These are phyloP conservation scores for Inosperma sp. DNA, from an alignment of 768 basidiomycete species.

Conservation along the genomic window DNA sequence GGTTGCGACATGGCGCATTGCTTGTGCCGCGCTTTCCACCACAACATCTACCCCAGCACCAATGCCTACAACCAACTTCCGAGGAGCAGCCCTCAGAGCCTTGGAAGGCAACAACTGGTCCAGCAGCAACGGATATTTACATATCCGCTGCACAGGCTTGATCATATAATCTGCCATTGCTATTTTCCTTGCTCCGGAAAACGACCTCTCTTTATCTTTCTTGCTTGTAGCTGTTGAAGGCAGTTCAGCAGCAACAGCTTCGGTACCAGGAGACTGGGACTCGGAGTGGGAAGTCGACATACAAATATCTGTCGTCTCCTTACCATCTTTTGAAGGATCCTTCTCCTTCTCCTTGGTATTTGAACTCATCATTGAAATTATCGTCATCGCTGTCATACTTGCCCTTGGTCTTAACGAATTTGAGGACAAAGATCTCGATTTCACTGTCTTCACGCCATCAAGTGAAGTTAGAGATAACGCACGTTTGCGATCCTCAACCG, in stretches of 20 bases:
- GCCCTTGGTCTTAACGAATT: slow-evolving; percentile 35
- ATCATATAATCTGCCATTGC: slow-evolving; percentile 87
- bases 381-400: slow-evolving; percentile 23
- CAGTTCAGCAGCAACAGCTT: neutral
- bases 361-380: neutral
- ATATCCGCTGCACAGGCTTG: slow-evolving; percentile 94
- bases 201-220: slow-evolving; percentile 2
- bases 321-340: slow-evolving; percentile 21
- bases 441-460: slow-evolving; percentile 28
- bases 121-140: slow-evolving; percentile 90
- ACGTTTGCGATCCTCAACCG: slow-evolving; percentile 33
- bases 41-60: slow-evolving; percentile 39
- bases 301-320: slow-evolving; percentile 25
- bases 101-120: slow-evolving; percentile 54
- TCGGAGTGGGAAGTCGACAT: no score
- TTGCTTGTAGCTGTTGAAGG: neutral
- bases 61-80: slow-evolving; percentile 8
- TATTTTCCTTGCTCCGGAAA: slow-evolving; percentile 36
- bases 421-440: slow-evolving; percentile 20
- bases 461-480: slow-evolving; percentile 50
- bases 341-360: slow-evolving; percentile 29
- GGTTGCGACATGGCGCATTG: slow-evolving; percentile 71
- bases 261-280: neutral
- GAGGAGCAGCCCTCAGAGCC: slow-evolving; percentile 23
- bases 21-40: slow-evolving; percentile 53